These are phyloP conservation scores for Leishmania turanica DNA, from an alignment of 208 protist species.

Conservation along the genomic window DNA sequence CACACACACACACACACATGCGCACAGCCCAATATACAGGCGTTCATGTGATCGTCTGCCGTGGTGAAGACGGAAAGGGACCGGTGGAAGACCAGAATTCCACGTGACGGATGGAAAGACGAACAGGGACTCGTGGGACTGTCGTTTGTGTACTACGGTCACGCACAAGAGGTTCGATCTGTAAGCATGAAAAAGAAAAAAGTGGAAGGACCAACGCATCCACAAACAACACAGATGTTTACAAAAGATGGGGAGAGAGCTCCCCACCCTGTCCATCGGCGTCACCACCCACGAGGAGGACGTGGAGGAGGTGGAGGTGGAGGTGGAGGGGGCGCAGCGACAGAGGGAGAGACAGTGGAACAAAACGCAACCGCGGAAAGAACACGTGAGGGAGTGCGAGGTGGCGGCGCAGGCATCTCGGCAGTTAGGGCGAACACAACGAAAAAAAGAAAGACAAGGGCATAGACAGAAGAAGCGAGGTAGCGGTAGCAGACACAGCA, in stretches of 20 bases:
- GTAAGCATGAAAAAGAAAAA: not conserved
- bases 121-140: constrained; percentile 15
- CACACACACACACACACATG: not conserved
- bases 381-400: not conserved
- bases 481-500: not conserved
- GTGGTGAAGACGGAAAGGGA: not conserved
- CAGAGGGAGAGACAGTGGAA: not conserved
- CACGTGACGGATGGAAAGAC: constrained; percentile 1
- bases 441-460: not conserved
- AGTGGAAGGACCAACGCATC: not conserved
- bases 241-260: not conserved
- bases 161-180: not conserved
- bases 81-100: too few relatives aligned
- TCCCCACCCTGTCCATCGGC: not conserved
- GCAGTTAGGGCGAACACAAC: not conserved
- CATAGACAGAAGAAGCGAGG: not conserved
- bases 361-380: not conserved
- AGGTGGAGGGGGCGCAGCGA: not conserved
- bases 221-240: not conserved
- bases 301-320: not conserved
- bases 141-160: not conserved
- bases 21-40: not conserved
- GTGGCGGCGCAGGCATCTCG: not conserved
- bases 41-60: not conserved
- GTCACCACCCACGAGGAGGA: not conserved